Evolutionary conservation across 805 yeast genomes (phyloP).

Genomic region (Saturnispora besseyi): DNA sequence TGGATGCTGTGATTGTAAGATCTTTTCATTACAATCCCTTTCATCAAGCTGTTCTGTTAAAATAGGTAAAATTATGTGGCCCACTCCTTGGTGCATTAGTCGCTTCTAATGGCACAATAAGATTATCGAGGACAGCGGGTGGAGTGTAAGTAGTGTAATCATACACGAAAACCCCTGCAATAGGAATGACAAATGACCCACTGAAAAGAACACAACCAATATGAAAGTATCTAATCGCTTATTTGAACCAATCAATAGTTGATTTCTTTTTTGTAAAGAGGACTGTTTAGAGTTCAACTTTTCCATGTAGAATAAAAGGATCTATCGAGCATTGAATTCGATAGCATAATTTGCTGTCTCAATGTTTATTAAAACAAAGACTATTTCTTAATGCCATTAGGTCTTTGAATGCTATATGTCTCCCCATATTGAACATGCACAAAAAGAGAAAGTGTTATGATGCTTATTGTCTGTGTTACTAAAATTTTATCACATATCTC

Average conservation of each 20-base stretch:
- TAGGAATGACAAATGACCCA: constrained; percentile 31
- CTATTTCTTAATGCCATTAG: neutral
- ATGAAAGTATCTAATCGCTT: constrained; percentile 27
- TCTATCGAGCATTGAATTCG: neutral
- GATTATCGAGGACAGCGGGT: constrained; percentile 32
- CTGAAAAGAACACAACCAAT: constrained; percentile 36
- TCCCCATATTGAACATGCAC: neutral
- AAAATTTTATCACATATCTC: neutral
- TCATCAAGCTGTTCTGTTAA: constrained; percentile 48
- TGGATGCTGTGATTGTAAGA: constrained; percentile 47
- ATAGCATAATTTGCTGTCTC: too few species aligned
- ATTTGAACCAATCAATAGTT: constrained; percentile 20
- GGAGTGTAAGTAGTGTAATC: constrained; percentile 57
- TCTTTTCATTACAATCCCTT: constrained; percentile 41
- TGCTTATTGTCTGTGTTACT: neutral
- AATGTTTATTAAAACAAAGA: neutral
- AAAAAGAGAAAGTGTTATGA: neutral
- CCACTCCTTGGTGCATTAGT: constrained; percentile 53
- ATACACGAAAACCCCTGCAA: constrained; percentile 49
- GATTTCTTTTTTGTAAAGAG: constrained; percentile 14
- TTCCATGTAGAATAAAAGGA: neutral
- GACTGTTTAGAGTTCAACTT: neutral
- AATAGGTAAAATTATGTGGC: constrained; percentile 60
- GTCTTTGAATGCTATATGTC: neutral
- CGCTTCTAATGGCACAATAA: constrained; percentile 45